Conservation (phyloP, 2,329 filamentous ascomycete species). For the Colletotrichum falcatum region DNA sequence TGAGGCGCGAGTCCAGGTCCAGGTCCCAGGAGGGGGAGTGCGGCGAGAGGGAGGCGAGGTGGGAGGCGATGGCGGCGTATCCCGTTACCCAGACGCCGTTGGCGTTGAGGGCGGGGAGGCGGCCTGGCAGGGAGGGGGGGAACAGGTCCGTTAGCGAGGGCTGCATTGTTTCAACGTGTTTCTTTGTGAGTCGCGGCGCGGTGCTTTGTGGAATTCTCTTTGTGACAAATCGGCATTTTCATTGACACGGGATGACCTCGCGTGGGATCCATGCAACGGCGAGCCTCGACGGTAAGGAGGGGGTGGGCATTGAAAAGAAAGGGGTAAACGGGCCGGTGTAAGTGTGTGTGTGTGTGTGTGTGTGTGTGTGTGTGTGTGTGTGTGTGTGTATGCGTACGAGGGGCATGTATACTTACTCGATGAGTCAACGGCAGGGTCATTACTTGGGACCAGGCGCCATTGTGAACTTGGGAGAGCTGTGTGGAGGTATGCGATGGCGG, state of each 20-base stretch:
- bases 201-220: slow-evolving; percentile 40
- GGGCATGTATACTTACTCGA: slow-evolving; percentile 67
- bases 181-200: slow-evolving; percentile 22
- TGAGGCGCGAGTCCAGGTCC: slow-evolving; percentile 56
- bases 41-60: slow-evolving; percentile 59
- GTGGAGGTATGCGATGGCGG: slow-evolving; percentile 81
- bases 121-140: slow-evolving; percentile 59
- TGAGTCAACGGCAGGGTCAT: slow-evolving; percentile 77
- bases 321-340: slow-evolving; percentile 47
- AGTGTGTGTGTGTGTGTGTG: slow-evolving; percentile 14
- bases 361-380: slow-evolving; percentile 8
- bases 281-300: slow-evolving; percentile 38
- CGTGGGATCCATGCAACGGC: slow-evolving; percentile 40
- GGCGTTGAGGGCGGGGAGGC: slow-evolving; percentile 67
- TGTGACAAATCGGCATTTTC: not conserved
- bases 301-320: slow-evolving; percentile 1
- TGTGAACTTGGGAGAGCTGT: slow-evolving; percentile 67
- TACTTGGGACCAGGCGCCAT: slow-evolving; percentile 80
- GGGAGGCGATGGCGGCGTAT: slow-evolving; percentile 70
- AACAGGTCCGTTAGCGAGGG: not conserved
- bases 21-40: slow-evolving; percentile 43
- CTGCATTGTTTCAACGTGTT: slow-evolving; percentile 19
- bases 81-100: slow-evolving; percentile 67
- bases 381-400: slow-evolving; percentile 19
- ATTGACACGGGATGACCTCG: slow-evolving; percentile 13